Evolutionary conservation across 257 asterid genomes (phyloP), one percentile per base, ranked within the genome.

Genomic region (Gynochthodes officinalis): DNA sequence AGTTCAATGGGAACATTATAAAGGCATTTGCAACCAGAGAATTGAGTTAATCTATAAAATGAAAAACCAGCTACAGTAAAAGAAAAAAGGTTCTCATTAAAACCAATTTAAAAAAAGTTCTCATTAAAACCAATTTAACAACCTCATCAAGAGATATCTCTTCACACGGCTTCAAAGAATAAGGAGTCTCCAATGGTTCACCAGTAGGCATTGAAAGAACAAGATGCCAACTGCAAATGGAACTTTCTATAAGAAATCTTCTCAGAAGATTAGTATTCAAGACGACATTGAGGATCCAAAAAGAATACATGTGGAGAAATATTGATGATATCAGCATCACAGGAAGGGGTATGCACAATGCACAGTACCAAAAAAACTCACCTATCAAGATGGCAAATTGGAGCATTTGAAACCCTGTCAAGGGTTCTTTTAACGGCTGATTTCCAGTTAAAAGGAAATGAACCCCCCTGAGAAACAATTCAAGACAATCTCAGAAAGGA

Each of bases 381-480:
- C 97, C 97, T 89, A 80, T 92, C 98, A 48, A 92, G 84, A 67
- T 75, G 87, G 81, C 85, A 82, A 59, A 69, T 79, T 73, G 93
- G 89, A 80, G 90, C 90, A 75, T 53, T 61, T 27, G 87, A 67
- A 33, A 92, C 80, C 84, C 77, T 89, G 65, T 85, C 89, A 80
- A 94, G 97, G 27, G 92, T 87, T 86, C 90, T 86, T 83, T 94
- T 94, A n/a, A 90, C 61, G 52, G 96, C 81, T 62, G 98, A 85
- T 82, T 81, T 94, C 99, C 99, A 94, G 76, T 89, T 89, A 83
- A 84, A 94, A 58, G 98, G 99, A 79, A 94, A 87, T 74, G 99
- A 89, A 21, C 98, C 99, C 12, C 97, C 97, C 98, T 91, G 86
- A 43, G 76, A 77, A 78, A 37, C 50, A 65, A 39, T 37, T 27